Conservation (phyloP, 2,329 filamentous ascomycete species). For the Decorospora gaudefroyi region DNA sequence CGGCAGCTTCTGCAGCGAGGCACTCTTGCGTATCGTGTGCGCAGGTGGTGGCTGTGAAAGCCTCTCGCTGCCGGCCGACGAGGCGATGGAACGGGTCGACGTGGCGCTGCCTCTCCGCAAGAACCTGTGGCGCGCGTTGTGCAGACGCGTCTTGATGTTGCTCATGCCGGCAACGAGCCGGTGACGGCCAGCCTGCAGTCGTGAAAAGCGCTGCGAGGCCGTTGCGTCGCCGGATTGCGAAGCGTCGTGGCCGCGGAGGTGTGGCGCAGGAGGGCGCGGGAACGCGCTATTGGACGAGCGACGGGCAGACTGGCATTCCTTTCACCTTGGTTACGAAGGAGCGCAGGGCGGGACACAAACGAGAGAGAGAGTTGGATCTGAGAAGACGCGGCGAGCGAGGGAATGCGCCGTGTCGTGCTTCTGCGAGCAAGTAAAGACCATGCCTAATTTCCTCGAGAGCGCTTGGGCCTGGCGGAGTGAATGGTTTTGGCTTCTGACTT, state of each 20-base stretch:
- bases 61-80: slow-evolving; percentile 36
- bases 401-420: slow-evolving; percentile 19
- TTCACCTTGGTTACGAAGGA: background rate
- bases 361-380: slow-evolving; percentile 4
- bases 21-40: slow-evolving; percentile 35
- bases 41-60: slow-evolving; percentile 8
- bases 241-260: slow-evolving; percentile 5
- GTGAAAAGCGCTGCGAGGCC: slow-evolving; percentile 8
- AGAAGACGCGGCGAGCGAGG: slow-evolving; percentile 11
- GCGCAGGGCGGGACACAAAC: background rate
- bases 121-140: slow-evolving; percentile 37
- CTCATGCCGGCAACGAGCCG: slow-evolving; percentile 38
- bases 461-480: slow-evolving; percentile 12
- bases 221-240: slow-evolving; percentile 2
- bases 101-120: slow-evolving; percentile 37
- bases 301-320: background rate
- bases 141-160: slow-evolving; percentile 43
- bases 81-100: slow-evolving; percentile 33
- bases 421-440: slow-evolving; percentile 14
- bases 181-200: slow-evolving; percentile 26
- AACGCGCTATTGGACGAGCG: background rate
- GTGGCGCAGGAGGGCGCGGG: slow-evolving; percentile 14
- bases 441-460: slow-evolving; percentile 16
- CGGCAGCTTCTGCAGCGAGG: slow-evolving; percentile 42
- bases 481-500: background rate